Evolutionary conservation across 495 filamentous ascomycete species (phyloP).

Genomic region (Staphylotrichum tortipilum): DNA sequence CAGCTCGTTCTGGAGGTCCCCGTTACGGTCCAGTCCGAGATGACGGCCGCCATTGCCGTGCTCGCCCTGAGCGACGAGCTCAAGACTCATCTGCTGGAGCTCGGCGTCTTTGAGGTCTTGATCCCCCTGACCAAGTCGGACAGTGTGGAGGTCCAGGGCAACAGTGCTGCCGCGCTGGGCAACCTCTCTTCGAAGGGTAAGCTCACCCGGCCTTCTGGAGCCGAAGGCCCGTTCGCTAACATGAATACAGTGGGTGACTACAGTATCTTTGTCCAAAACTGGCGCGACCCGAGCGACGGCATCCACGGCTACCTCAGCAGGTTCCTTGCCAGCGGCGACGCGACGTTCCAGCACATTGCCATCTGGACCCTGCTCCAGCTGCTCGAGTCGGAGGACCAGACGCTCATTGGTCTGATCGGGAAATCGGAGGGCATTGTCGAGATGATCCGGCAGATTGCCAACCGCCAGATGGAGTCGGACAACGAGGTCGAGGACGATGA

Average conservation of each 20-base stretch:
- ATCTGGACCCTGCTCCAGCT: conserved; percentile 97
- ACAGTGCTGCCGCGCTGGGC: conserved; percentile 90
- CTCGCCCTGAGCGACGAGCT: conserved; percentile 91
- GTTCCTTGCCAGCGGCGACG: conserved; percentile 87
- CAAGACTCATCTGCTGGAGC: conserved; percentile 79
- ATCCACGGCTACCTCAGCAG: conserved; percentile 91
- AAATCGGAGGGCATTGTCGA: conserved; percentile 81
- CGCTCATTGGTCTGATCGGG: conserved; percentile 73
- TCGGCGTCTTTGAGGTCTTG: conserved; percentile 93
- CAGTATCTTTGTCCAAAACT: conserved; percentile 87
- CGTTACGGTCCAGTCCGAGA: conserved; percentile 91
- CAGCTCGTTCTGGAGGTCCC: conserved; percentile 90
- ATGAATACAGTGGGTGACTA: conserved; percentile 75
- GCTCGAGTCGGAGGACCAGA: conserved; percentile 85
- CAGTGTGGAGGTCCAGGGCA: conserved; percentile 96
- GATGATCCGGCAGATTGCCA: conserved; percentile 83
- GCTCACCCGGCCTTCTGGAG: conserved; percentile 17
- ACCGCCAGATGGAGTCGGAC: conserved; percentile 83
- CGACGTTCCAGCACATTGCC: conserved; percentile 97
- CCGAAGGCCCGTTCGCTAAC: too few relatives aligned
- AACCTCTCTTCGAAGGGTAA: conserved; percentile 96
- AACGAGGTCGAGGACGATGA: conserved; percentile 79
- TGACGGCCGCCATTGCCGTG: conserved; percentile 98
- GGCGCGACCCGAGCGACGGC: conserved; percentile 84
- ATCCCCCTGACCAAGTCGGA: conserved; percentile 91